Evolutionary conservation across 305 asterid genomes (phyloP).

Genomic region (Fraxinus floribunda): DNA sequence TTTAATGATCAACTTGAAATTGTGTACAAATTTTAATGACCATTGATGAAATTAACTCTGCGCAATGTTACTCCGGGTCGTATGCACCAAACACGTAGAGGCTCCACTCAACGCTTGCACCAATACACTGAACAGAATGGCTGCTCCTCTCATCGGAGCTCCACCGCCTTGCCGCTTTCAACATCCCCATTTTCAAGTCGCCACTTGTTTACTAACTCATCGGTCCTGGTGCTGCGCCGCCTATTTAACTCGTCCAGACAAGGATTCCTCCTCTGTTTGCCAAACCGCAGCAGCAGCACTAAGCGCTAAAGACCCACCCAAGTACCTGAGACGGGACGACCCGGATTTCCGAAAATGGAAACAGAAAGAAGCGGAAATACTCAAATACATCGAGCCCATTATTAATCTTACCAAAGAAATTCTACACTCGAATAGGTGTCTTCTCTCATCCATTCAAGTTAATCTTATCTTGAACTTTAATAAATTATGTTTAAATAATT

Average conservation of each 20-base stretch:
- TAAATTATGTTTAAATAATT: not conserved
- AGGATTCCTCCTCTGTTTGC: constrained; percentile 22
- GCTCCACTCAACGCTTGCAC: not conserved
- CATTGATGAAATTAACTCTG: not conserved
- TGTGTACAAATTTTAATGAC: not conserved
- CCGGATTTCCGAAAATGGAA: constrained; percentile 63
- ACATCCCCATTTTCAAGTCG: constrained; percentile 22
- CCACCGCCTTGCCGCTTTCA: constrained; percentile 56
- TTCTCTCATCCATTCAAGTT: constrained; percentile 9
- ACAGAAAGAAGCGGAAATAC: constrained; percentile 58
- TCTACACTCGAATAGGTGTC: constrained; percentile 68
- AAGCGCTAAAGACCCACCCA: constrained; percentile 32
- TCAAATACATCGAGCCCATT: constrained; percentile 58
- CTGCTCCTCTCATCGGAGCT: constrained; percentile 53
- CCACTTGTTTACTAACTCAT: constrained; percentile 25
- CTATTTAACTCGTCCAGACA: constrained; percentile 34
- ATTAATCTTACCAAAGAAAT: constrained; percentile 57
- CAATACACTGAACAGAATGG: constrained; percentile 34
- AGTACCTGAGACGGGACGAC: constrained; percentile 36
- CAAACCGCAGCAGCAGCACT: constrained; percentile 11
- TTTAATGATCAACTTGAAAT: not conserved
- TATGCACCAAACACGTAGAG: not conserved
- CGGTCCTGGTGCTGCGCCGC: constrained; percentile 38
- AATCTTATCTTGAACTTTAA: not conserved
- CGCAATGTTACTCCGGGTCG: not conserved